Percentiles rank a stretch among this genome's conserved stretches.
Conservation (phyloP, 2,329 filamentous ascomycete species). For the Colletotrichum gloeosporioides region DNA sequence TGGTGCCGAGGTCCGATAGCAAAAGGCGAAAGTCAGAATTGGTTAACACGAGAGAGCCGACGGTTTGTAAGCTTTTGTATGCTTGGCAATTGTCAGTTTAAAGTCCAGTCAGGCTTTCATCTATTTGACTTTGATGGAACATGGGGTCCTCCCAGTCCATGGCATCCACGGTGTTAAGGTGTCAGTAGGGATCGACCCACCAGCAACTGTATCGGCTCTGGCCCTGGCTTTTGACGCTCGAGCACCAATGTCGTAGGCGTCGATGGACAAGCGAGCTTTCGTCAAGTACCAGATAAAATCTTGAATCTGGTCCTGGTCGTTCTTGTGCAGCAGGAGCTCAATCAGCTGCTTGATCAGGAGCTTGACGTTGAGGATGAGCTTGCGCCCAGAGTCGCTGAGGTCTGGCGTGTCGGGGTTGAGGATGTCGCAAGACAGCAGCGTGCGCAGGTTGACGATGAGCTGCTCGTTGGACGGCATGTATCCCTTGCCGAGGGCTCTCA, state of each 20-base stretch:
- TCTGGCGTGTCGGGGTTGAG: constrained; percentile 76
- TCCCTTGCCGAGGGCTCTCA: constrained; percentile 79
- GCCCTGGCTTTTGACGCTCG: constrained; percentile 67
- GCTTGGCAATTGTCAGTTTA: constrained; percentile 50
- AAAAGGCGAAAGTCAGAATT: constrained; percentile 92
- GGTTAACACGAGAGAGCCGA: constrained; percentile 83
- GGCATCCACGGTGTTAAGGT: background rate
- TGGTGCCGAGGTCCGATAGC: constrained; percentile 77
- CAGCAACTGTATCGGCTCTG: constrained; percentile 74
- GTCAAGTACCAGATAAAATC: constrained; percentile 88
- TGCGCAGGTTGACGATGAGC: constrained; percentile 77
- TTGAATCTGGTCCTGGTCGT: constrained; percentile 83
- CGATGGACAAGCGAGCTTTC: constrained; percentile 74
- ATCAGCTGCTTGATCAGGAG: constrained; percentile 82
- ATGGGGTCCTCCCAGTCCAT: background rate
- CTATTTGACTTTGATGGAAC: background rate
- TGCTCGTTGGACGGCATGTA: constrained; percentile 95
- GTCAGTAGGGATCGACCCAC: constrained; percentile 44
- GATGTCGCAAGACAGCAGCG: constrained; percentile 77
- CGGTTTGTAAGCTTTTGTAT: constrained; percentile 81
- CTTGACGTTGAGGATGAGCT: constrained; percentile 74
- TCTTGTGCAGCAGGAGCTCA: constrained; percentile 83
- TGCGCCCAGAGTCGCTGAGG: constrained; percentile 78
- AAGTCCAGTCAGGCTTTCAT: background rate
- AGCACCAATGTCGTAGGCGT: constrained; percentile 67